Conservation (phyloP, 2,329 filamentous ascomycete genomes). For the Volutella citrinella region DNA sequence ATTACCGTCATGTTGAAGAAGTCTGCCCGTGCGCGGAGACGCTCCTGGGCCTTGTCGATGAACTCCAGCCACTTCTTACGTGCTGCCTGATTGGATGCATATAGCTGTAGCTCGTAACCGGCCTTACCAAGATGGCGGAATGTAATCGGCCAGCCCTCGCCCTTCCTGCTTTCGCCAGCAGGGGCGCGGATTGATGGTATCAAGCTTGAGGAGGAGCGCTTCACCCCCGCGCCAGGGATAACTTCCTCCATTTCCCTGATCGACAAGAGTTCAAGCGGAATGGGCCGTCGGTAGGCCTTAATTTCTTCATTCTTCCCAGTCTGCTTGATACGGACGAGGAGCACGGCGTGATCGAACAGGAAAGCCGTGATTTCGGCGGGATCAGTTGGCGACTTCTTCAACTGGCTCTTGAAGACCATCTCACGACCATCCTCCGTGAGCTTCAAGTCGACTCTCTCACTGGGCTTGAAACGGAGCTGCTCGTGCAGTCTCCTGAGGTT, state of each 20-base stretch:
- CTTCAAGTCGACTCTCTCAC: slow-evolving; percentile 90
- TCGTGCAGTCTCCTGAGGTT: slow-evolving; percentile 90
- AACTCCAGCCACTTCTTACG: slow-evolving; percentile 96
- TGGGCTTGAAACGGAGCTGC: slow-evolving; percentile 84
- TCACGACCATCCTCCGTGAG: slow-evolving; percentile 91
- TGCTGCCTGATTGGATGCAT: slow-evolving; percentile 78
- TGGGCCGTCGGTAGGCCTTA: slow-evolving; percentile 90
- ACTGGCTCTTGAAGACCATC: slow-evolving; percentile 86
- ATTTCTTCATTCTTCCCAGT: slow-evolving; percentile 92
- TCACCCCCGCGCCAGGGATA: slow-evolving; percentile 76
- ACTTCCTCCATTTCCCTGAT: slow-evolving; percentile 98
- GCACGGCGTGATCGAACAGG: slow-evolving; percentile 91
- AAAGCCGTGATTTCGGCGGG: slow-evolving; percentile 89
- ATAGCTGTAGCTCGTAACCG: slow-evolving; percentile 89
- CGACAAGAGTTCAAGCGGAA: slow-evolving; percentile 86
- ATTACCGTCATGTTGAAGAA: slow-evolving; percentile 77
- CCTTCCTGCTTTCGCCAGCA: slow-evolving; percentile 53
- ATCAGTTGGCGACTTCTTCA: slow-evolving; percentile 91
- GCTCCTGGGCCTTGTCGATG: slow-evolving; percentile 87
- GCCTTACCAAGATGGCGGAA: slow-evolving; percentile 95
- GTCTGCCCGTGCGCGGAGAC: slow-evolving; percentile 79
- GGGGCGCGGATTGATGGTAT: slow-evolving; percentile 55
- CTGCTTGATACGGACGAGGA: slow-evolving; percentile 86
- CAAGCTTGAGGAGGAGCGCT: slow-evolving; percentile 84
- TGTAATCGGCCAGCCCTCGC: slow-evolving; percentile 87